Conservation (phyloP, 2,329 filamentous ascomycete genomes). For the Aspergillus puulaauensis region DNA sequence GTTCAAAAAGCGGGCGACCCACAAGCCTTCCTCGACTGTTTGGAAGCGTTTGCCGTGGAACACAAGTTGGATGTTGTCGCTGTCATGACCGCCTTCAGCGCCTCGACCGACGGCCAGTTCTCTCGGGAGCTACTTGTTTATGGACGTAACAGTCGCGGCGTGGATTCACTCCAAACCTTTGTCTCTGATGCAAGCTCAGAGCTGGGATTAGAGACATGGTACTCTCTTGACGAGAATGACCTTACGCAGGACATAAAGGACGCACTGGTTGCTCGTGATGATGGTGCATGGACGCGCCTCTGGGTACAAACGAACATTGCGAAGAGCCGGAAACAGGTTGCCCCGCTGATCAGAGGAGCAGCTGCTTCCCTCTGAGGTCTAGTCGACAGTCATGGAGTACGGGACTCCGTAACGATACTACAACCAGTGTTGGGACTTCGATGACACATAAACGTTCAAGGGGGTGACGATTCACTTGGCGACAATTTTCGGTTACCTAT, state of each 20-base stretch:
- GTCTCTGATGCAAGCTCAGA: constrained; percentile 42
- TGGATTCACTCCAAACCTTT: constrained; percentile 46
- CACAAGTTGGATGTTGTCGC: constrained; percentile 53
- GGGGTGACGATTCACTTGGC: too few species aligned
- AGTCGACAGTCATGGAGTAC: neutral
- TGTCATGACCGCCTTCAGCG: constrained; percentile 60
- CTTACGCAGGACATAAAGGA: constrained; percentile 18
- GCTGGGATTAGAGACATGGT: constrained; percentile 44
- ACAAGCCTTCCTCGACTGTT: constrained; percentile 38
- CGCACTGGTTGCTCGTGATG: constrained; percentile 8
- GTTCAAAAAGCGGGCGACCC: constrained; percentile 45
- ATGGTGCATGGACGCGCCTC: constrained; percentile 44
- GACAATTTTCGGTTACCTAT: too few species aligned
- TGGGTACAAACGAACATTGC: constrained; percentile 59
- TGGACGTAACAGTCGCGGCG: constrained; percentile 40
- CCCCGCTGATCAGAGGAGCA: constrained; percentile 56
- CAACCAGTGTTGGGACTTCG: neutral
- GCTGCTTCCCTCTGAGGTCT: constrained; percentile 27
- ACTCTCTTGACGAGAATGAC: constrained; percentile 25
- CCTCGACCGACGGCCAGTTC: constrained; percentile 39
- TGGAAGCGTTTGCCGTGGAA: constrained; percentile 48
- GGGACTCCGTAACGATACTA: neutral
- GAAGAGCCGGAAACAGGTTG: constrained; percentile 64
- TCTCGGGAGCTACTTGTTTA: constrained; percentile 54
- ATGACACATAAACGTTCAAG: neutral